phyloP scores from a whole-genome alignment of 2,329 filamentous ascomycete species.

The Penicillium sp. region DNA sequence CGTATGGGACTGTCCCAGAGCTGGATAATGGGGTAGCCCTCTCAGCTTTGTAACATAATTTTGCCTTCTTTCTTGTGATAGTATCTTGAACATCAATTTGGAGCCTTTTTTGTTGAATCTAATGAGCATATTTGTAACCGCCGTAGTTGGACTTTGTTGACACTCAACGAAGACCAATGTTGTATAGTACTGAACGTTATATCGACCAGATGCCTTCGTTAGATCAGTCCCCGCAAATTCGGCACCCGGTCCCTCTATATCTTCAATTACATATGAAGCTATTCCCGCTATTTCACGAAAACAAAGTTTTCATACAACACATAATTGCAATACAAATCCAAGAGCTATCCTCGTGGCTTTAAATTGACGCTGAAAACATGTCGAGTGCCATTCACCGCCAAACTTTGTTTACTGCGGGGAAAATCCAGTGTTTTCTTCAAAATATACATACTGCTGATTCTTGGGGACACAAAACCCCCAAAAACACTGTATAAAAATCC shows the following conservation, averaged over 20 bases:
- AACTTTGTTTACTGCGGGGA: constrained; percentile 14
- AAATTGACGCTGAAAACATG: not conserved
- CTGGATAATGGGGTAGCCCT: not conserved
- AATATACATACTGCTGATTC: not conserved
- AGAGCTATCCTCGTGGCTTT: not conserved
- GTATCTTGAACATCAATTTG: constrained; percentile 9
- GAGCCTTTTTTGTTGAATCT: not conserved
- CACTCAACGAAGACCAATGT: no score
- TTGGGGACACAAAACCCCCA: not conserved
- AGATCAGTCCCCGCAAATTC: not conserved
- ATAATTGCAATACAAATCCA: not conserved
- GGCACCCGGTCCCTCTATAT: not conserved
- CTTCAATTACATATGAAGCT: not conserved
- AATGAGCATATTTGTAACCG: no score
- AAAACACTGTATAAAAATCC: not conserved
- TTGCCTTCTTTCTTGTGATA: constrained; percentile 15
- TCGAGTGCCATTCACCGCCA: constrained; percentile 12
- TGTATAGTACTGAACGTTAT: not conserved
- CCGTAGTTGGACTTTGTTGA: no score
- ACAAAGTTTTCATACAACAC: no score
- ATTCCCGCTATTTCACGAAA: not conserved
- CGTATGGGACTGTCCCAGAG: not conserved
- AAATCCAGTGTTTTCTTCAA: not conserved
- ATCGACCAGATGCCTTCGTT: not conserved
- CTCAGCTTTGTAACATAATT: not conserved